These are phyloP conservation scores for Cryptococcus sp. DNA, from an alignment of 1,284 basidiomycete genomes.

Conservation along the genomic window DNA sequence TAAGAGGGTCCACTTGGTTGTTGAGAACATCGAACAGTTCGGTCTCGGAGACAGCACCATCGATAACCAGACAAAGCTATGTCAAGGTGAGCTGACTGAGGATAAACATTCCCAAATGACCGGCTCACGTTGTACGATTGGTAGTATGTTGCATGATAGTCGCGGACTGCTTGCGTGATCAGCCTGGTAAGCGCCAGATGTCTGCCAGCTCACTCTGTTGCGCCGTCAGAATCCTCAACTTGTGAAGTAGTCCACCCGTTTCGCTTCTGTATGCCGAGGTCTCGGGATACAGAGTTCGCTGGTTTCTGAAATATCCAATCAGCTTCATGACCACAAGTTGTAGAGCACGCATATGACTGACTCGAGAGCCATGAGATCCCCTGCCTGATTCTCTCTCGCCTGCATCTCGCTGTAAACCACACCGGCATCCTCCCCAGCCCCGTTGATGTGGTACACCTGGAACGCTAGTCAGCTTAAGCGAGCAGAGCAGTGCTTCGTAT, in stretches of 20 bases:
- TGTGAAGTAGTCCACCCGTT: conserved; percentile 94
- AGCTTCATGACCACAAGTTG: not conserved
- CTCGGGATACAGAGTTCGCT: conserved; percentile 75
- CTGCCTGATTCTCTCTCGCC: conserved; percentile 88
- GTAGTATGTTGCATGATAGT: conserved; percentile 90
- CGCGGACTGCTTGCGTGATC: conserved; percentile 62
- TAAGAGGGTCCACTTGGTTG: conserved; percentile 74
- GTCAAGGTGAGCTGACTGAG: conserved; percentile 58
- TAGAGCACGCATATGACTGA: conserved; percentile 43
- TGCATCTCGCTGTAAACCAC: conserved; percentile 99
- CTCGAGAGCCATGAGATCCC: conserved; percentile 86
- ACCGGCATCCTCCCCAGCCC: conserved; percentile 86
- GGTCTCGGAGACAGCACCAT: conserved; percentile 56
- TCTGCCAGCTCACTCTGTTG: conserved; percentile 74
- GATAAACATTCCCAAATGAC: not conserved
- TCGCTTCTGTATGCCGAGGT: conserved; percentile 92
- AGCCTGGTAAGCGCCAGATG: conserved; percentile 9
- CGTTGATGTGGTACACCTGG: conserved; percentile 88
- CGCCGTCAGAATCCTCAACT: conserved; percentile 78
- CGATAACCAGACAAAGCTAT: conserved; percentile 54
- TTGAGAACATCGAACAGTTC: conserved; percentile 70
- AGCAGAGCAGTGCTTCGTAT: not conserved
- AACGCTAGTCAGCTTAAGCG: not conserved
- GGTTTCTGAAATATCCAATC: conserved; percentile 59
- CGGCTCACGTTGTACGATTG: conserved; percentile 87